Evolutionary conservation across 2,329 filamentous ascomycete species (phyloP).

Genomic region (Pyrenochaeta sp.): DNA sequence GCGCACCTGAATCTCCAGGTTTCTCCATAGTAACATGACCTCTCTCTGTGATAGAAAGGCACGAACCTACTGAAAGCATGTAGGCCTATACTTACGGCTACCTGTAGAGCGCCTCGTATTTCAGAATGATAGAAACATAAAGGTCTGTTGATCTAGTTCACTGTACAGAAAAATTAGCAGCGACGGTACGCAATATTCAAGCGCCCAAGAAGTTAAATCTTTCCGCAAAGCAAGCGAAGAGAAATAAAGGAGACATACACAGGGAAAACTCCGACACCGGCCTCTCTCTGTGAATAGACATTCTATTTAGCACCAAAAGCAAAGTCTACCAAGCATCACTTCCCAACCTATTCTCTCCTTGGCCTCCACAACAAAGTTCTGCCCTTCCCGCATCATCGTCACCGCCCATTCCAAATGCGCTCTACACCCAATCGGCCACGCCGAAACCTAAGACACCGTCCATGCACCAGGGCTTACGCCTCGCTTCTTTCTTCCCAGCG

Average conservation of each 20-base stretch:
- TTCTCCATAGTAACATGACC: neutral
- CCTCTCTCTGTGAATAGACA: neutral
- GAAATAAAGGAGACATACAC: neutral
- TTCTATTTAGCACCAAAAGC: neutral
- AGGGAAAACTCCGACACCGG: neutral
- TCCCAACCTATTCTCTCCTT: neutral
- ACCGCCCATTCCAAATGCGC: neutral
- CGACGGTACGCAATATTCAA: neutral
- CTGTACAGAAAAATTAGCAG: neutral
- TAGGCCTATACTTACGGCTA: neutral
- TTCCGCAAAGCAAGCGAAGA: neutral
- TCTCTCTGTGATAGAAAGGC: neutral
- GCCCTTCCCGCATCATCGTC: neutral
- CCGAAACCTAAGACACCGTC: neutral
- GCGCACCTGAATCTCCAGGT: neutral
- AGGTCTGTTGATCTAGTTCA: neutral
- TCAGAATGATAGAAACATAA: neutral
- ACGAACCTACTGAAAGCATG: neutral
- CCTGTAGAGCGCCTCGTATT: neutral
- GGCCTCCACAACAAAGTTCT: neutral
- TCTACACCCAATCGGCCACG: slow-evolving; percentile 1
- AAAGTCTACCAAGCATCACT: neutral
- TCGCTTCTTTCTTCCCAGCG: slow-evolving; percentile 1
- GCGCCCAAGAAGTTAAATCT: neutral
- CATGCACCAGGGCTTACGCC: neutral